Conservation (phyloP, 768 basidiomycete genomes). For the Serpula lacrymans region DNA sequence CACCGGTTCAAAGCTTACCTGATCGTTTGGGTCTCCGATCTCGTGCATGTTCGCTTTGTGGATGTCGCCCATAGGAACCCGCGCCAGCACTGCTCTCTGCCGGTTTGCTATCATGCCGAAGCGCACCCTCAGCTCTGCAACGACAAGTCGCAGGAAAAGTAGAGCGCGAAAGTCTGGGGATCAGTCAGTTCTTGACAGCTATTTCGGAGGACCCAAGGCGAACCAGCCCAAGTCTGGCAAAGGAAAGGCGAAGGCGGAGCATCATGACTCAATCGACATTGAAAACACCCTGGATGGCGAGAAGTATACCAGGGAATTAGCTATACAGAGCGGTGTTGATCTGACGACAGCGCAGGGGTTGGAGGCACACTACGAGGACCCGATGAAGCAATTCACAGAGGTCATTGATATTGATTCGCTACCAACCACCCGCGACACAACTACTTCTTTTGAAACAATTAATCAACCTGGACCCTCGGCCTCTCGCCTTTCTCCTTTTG, state of each 20-base stretch:
- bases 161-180: conserved; percentile 13
- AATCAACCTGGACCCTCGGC: too few species aligned
- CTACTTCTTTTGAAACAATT: too few species aligned
- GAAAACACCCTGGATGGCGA: conserved; percentile 3
- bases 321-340: conserved; percentile 6
- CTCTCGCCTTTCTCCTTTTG: too few species aligned
- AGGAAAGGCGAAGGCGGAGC: conserved; percentile 4
- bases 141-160: conserved; percentile 13
- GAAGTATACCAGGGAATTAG: conserved; percentile 5
- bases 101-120: conserved; percentile 10
- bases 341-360: conserved; percentile 1
- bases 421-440: too few species aligned
- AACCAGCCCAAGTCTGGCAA: neutral
- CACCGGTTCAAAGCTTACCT: too few species aligned
- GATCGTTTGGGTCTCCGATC: too few species aligned
- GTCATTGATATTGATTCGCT: conserved; percentile 11
- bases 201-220: conserved; percentile 17
- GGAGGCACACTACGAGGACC: conserved; percentile 2
- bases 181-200: conserved; percentile 21
- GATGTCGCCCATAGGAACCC: too few species aligned
- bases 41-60: too few species aligned
- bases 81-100: neutral
- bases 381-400: neutral
- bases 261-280: conserved; percentile 11
- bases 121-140: conserved; percentile 7